Percentiles rank a stretch among this genome's conserved stretches.
Evolutionary conservation across 2,329 filamentous ascomycete genomes (phyloP).

Genomic region (Microcyclospora tardicrescens): DNA sequence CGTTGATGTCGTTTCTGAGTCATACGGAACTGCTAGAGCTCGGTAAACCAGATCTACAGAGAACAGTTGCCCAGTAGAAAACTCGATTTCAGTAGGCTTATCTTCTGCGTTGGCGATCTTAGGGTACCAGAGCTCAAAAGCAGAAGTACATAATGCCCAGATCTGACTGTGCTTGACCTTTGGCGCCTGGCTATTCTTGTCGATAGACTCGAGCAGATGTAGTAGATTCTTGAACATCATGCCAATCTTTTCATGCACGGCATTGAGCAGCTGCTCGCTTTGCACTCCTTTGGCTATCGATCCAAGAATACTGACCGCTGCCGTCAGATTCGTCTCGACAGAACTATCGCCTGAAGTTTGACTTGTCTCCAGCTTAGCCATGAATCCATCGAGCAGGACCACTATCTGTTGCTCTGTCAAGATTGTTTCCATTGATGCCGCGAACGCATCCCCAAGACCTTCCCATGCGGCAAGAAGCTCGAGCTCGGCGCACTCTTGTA

Average conservation of each 20-base stretch:
- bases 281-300: slow-evolving; percentile 5
- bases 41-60: too few relatives aligned
- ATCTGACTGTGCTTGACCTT: too few relatives aligned
- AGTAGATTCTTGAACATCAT: neutral
- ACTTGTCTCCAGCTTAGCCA: neutral
- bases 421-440: slow-evolving; percentile 9
- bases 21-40: too few relatives aligned
- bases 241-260: slow-evolving; percentile 1
- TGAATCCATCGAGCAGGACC: slow-evolving; percentile 5
- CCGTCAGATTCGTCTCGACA: neutral
- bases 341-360: neutral
- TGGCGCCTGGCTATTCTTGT: neutral
- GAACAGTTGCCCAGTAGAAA: slow-evolving; percentile 1
- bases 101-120: neutral
- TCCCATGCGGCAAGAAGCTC: too few relatives aligned
- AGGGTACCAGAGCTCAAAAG: slow-evolving; percentile 4
- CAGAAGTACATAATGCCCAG: too few relatives aligned
- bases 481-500: slow-evolving; percentile 3
- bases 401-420: slow-evolving; percentile 9
- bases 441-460: slow-evolving; percentile 3
- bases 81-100: slow-evolving; percentile 2
- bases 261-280: slow-evolving; percentile 4
- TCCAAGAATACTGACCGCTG: slow-evolving; percentile 2
- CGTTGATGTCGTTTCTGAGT: neutral
- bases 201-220: slow-evolving; percentile 2